Percentiles rank a stretch among this genome's conserved stretches.
Evolutionary conservation across 2,329 filamentous ascomycete genomes (phyloP).

Genomic region (Ophidiomyces ophidiicola): DNA sequence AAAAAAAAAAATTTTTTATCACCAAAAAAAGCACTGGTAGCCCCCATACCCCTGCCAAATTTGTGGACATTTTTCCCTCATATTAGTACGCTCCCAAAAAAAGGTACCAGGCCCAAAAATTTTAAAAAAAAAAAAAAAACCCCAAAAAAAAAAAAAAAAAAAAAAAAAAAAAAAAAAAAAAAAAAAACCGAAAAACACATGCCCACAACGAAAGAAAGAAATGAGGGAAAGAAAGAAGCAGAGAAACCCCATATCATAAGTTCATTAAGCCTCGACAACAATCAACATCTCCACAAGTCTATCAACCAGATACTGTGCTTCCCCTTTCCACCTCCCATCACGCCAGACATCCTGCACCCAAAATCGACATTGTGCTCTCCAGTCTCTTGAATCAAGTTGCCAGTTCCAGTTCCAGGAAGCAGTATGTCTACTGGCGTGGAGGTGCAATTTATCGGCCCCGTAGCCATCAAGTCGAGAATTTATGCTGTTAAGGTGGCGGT

Average conservation of each 20-base stretch:
- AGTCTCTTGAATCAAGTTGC: conserved; percentile 15
- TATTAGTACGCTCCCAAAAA: no score
- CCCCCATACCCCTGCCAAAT: no score
- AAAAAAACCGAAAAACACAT: background rate
- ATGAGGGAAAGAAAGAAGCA: background rate
- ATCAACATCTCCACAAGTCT: conserved; percentile 32
- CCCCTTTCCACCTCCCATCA: conserved; percentile 32
- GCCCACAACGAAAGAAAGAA: background rate
- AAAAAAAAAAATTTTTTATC: no score
- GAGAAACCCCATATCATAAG: conserved; percentile 3
- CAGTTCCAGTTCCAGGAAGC: conserved; percentile 21
- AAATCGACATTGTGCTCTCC: conserved; percentile 22
- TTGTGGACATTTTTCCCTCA: no score
- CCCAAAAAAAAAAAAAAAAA: no score
- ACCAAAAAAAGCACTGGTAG: no score
- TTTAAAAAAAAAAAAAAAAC: no score
- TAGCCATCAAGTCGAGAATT: background rate
- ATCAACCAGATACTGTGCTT: conserved; percentile 31
- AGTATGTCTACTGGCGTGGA: conserved; percentile 12
- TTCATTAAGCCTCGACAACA: conserved; percentile 20
- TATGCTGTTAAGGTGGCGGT: conserved; percentile 7
- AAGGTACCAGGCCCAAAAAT: no score
- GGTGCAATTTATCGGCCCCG: background rate
- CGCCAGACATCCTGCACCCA: conserved; percentile 29
- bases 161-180: conserved; percentile 1